phyloP scores from a whole-genome alignment of 177 flowering plant genomes.

The Telopea speciosissima region DNA sequence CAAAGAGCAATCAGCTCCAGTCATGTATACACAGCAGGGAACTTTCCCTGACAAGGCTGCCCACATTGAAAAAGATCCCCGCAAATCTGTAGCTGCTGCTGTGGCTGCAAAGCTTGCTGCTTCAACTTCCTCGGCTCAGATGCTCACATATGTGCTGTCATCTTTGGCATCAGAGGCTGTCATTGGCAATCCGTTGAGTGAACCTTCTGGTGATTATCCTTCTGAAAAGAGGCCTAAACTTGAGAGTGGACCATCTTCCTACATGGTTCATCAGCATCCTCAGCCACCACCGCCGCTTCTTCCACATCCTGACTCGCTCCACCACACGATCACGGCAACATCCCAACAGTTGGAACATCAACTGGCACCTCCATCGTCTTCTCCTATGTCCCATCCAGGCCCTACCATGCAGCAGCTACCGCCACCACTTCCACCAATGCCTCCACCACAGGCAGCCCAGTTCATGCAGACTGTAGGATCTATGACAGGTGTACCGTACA shows the following conservation, averaged over 20 bases:
- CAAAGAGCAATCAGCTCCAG: slow-evolving; percentile 56
- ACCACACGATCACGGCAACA: slow-evolving; percentile 22
- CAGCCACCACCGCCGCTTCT: slow-evolving; percentile 37
- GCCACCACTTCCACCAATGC: slow-evolving; percentile 22
- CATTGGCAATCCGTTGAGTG: slow-evolving; percentile 42
- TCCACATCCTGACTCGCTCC: slow-evolving; percentile 36
- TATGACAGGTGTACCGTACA: slow-evolving; percentile 35
- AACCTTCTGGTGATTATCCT: slow-evolving; percentile 40
- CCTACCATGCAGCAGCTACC: slow-evolving; percentile 8
- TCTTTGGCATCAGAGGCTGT: slow-evolving; percentile 83
- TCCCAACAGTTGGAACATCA: slow-evolving; percentile 27
- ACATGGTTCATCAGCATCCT: slow-evolving; percentile 30
- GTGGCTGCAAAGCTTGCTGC: slow-evolving; percentile 91
- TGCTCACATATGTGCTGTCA: slow-evolving; percentile 83
- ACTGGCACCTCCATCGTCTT: slow-evolving; percentile 46
- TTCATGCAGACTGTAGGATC: slow-evolving; percentile 51
- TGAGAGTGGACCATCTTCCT: slow-evolving; percentile 39
- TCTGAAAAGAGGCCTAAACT: slow-evolving; percentile 63
- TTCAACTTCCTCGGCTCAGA: slow-evolving; percentile 87
- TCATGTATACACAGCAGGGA: slow-evolving; percentile 41
- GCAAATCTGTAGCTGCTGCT: slow-evolving; percentile 88
- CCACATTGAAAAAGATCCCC: slow-evolving; percentile 46
- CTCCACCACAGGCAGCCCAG: slow-evolving; percentile 38
- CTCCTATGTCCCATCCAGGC: slow-evolving; percentile 21
- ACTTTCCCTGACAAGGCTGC: slow-evolving; percentile 28